phyloP scores from a whole-genome alignment of 1,284 basidiomycete species.

The Laetiporus sulphureus region DNA sequence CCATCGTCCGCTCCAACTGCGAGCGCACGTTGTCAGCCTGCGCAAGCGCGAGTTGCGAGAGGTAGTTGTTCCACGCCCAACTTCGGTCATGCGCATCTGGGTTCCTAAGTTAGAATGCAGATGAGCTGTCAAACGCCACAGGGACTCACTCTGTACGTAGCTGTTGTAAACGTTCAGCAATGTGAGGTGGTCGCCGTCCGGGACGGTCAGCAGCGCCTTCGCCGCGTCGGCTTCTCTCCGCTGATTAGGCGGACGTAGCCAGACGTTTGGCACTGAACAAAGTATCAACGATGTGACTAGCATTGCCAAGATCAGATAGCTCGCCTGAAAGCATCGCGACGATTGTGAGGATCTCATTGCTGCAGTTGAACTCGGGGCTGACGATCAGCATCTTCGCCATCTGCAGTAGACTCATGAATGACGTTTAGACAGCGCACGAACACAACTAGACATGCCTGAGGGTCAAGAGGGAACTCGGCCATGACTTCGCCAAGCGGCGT shows the following conservation, averaged over 20 bases:
- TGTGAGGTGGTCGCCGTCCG: slow-evolving; percentile 94
- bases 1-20: slow-evolving; percentile 91
- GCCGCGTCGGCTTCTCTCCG: slow-evolving; percentile 90
- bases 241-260: slow-evolving; percentile 85
- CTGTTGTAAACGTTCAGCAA: slow-evolving; percentile 95
- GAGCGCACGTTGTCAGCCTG: slow-evolving; percentile 96
- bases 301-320: slow-evolving; percentile 1
- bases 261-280: slow-evolving; percentile 81
- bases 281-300: not conserved
- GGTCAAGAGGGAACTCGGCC: slow-evolving; percentile 98
- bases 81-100: slow-evolving; percentile 71
- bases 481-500: slow-evolving; percentile 87
- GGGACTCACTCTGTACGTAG: slow-evolving; percentile 75
- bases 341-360: slow-evolving; percentile 92
- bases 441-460: slow-evolving; percentile 49
- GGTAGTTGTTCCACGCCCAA: slow-evolving; percentile 94
- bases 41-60: slow-evolving; percentile 77
- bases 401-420: slow-evolving; percentile 26
- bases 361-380: slow-evolving; percentile 93
- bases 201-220: slow-evolving; percentile 84
- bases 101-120: slow-evolving; percentile 3
- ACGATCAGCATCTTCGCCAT: slow-evolving; percentile 93
- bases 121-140: not conserved
- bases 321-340: slow-evolving; percentile 93
- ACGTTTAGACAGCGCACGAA: not conserved